Base-by-base conservation (phyloP, 768 basidiomycete species). In the Boletus eberwhitei region DNA sequence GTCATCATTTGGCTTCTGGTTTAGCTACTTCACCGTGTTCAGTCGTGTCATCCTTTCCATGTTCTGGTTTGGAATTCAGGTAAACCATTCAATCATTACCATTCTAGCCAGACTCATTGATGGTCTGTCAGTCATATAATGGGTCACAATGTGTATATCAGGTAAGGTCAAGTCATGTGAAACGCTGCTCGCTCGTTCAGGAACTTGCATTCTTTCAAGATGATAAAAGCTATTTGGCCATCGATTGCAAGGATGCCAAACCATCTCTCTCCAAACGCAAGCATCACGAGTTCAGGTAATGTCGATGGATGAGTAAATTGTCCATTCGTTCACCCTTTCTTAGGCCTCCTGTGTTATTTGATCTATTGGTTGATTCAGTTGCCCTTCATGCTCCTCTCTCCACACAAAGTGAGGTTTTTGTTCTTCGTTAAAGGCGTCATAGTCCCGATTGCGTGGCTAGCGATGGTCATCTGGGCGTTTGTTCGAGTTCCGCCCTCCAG, bases 1-100 rank as follows among this genome's bases (percentile, higher is more conserved):
- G 16, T 90, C 90, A 0, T 90, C 88, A 1, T 89, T 93, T 61
- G 92, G 92, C 1, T 93, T 92, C 73, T 93, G 87, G 84, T 80
- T 93, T 60, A 88, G 88, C 65, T 93, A 92, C 71, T 93, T 93
- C 69, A 84, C 82, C 54, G 87, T 94, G 43, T 67, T 93, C 54
- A 90, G 87, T 59, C 82, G 90, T 21, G 79, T 85, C 41, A 72
- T 90, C 19, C 79, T 93, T 22, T 77, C 87, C 36, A 81, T 91
- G 79, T 88, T 92, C 68, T 93, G 91, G 88, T 88, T 88, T 55
- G 84, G 83, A 7, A 79, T 88, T 17, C 87, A 87, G 76, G 85
- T 83, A 21, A 59, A 52, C 59, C n/a, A 57, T 42, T 35, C 52
- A 39, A 4, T 45, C 17, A 8, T 22, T 8, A 9, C 13, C 19